phyloP scores from a whole-genome alignment of 2,329 filamentous ascomycete genomes.

The Myriangium duriaei region DNA sequence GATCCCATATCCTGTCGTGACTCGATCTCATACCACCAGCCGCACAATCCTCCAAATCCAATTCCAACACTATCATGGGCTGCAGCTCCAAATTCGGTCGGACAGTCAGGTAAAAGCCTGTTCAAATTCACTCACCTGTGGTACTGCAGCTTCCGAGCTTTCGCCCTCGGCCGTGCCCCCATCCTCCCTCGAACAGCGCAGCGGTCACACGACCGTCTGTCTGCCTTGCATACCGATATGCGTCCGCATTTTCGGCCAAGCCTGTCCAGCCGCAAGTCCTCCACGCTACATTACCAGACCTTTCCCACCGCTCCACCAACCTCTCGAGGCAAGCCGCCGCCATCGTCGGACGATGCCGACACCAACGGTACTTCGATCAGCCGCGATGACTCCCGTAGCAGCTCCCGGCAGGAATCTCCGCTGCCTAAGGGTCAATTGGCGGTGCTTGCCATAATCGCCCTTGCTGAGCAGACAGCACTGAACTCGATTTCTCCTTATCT shows the following conservation, averaged over 20 bases:
- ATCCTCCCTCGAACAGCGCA: neutral
- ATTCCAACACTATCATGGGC: neutral
- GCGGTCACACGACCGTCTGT: constrained; percentile 6
- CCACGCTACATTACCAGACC: constrained; percentile 63
- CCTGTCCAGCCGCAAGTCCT: constrained; percentile 34
- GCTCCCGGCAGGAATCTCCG: constrained; percentile 48
- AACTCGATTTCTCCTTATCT: constrained; percentile 95
- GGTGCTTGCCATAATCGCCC: constrained; percentile 73
- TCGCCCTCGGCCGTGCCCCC: no score
- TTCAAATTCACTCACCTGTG: no score
- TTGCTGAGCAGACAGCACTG: constrained; percentile 89
- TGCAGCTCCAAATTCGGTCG: neutral
- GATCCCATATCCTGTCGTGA: no score
- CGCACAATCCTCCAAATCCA: no score
- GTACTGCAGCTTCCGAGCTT: no score
- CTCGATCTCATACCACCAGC: no score
- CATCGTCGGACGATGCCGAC: constrained; percentile 21
- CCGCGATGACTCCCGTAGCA: constrained; percentile 22
- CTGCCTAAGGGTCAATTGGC: constrained; percentile 72
- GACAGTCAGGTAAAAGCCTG: neutral
- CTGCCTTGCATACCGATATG: constrained; percentile 1
- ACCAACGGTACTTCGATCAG: constrained; percentile 17
- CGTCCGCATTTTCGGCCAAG: constrained; percentile 12
- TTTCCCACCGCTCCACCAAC: constrained; percentile 61
- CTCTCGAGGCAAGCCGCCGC: constrained; percentile 36